phyloP scores from a whole-genome alignment of 176 grass and related monocot species.

The Aegilops umbellulata region DNA sequence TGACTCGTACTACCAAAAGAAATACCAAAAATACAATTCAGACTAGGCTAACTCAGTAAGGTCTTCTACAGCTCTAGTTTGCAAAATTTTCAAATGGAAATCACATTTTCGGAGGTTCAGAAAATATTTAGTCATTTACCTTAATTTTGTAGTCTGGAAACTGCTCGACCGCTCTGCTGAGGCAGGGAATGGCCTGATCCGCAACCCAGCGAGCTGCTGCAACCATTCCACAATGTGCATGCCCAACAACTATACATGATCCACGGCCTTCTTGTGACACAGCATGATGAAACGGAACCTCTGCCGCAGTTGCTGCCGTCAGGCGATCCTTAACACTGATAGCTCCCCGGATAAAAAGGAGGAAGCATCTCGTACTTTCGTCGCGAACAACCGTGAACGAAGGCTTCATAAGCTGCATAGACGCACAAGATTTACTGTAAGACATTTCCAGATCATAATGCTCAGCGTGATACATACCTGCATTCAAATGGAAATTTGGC shows the following conservation, averaged over 20 bases:
- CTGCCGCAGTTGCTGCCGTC: slow-evolving; percentile 60
- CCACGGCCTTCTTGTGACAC: slow-evolving; percentile 42
- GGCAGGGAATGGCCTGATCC: slow-evolving; percentile 50
- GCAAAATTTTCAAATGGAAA: background rate
- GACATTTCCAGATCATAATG: background rate
- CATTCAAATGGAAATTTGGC: background rate
- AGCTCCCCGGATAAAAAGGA: slow-evolving; percentile 73
- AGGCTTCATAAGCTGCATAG: slow-evolving; percentile 80
- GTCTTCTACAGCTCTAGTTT: background rate
- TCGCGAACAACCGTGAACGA: slow-evolving; percentile 60
- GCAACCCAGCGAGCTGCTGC: slow-evolving; percentile 79
- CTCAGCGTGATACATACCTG: slow-evolving; percentile 25
- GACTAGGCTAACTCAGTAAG: no score
- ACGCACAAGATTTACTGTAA: background rate
- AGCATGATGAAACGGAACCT: slow-evolving; percentile 70
- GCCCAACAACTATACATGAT: slow-evolving; percentile 46
- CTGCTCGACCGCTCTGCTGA: slow-evolving; percentile 46
- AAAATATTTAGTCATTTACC: slow-evolving; percentile 26
- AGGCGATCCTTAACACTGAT: slow-evolving; percentile 59
- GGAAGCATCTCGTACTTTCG: slow-evolving; percentile 55
- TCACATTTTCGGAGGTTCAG: background rate
- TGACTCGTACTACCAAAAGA: background rate
- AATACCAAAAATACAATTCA: background rate
- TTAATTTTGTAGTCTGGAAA: slow-evolving; percentile 68
- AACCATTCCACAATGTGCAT: slow-evolving; percentile 80